Evolutionary conservation across 2,329 filamentous ascomycete genomes (phyloP), one percentile per base, ranked within the genome.

Genomic region (Raffaelea albimanens): DNA sequence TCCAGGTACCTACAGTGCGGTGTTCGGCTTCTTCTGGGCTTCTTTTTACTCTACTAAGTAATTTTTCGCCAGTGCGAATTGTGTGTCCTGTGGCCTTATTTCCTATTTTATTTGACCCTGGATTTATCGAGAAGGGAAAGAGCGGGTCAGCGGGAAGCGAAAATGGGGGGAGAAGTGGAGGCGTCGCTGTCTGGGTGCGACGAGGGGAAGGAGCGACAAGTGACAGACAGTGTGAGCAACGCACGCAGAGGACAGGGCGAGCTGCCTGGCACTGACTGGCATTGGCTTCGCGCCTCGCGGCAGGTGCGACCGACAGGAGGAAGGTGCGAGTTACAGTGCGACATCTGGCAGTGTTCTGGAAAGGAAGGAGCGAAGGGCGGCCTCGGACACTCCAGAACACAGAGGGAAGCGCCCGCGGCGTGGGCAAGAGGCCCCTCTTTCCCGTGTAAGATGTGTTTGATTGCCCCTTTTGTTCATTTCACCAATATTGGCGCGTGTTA

Each of bases 131-230:
- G 34, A 29, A 36, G 31, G 19, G 43, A 38, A 44, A 31, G 46
- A 43, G 49, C 49, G 45, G 49, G 49, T 50, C 38, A 19, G 20
- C 42, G 45, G 42, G 22, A 47, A 45, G 38, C 29, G 23, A 42
- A 47, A 45, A 41, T 34, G 10, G 29, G 40, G 40, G 19, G 34
- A 22, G 18, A 47, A 43, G 40, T 29, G 36, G 23, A 25, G 22
- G 34, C 7, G 7, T 13, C 13, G 25, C 25, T 29, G 25, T 29
- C 25, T 29, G 7, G 25, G 7, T 7, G 25, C 7, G 25, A 13
- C 25, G 7, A 29, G 25, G 25, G 25, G 25, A 29, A 29, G 25
- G 25, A 7, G 25, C 25, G 25, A 13, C 25, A n/a, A n/a, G n/a
- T n/a, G n/a, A n/a, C n/a, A n/a, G n/a, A n/a, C n/a, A n/a, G n/a